phyloP scores from a whole-genome alignment of 495 filamentous ascomycete genomes.

The Penicillium roqueforti region DNA sequence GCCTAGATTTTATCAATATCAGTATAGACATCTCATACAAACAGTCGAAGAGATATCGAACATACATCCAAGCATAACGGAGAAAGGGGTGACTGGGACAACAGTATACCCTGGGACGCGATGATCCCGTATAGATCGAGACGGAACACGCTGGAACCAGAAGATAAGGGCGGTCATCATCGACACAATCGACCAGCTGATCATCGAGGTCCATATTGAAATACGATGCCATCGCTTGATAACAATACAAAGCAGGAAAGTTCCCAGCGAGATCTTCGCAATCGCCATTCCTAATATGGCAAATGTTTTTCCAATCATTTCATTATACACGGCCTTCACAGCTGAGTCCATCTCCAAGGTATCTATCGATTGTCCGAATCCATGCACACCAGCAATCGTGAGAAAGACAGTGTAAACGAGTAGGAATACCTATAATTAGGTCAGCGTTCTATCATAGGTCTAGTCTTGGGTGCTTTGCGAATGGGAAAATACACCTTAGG shows the following conservation, averaged over 20 bases:
- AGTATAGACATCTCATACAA: neutral
- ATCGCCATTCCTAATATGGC: conserved; percentile 23
- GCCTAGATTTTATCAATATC: conserved; percentile 1
- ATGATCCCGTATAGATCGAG: conserved; percentile 17
- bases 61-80: conserved; percentile 17
- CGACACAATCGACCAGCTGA: conserved; percentile 14
- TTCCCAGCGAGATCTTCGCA: conserved; percentile 21
- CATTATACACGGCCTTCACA: conserved; percentile 16
- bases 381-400: conserved; percentile 13
- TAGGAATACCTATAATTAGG: conserved; percentile 12
- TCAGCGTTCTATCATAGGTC: neutral
- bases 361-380: conserved; percentile 19
- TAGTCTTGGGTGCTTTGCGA: neutral
- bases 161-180: conserved; percentile 15
- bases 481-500: conserved; percentile 1
- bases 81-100: conserved; percentile 14
- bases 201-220: conserved; percentile 20
- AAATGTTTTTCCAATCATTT: conserved; percentile 23
- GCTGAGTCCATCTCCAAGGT: conserved; percentile 12
- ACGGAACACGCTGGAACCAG: conserved; percentile 16
- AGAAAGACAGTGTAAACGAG: conserved; percentile 19
- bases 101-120: conserved; percentile 14
- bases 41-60: neutral
- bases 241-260: conserved; percentile 22
- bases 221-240: conserved; percentile 22